Base-by-base conservation (phyloP, 768 basidiomycete genomes). In the Suillus alpinus region DNA sequence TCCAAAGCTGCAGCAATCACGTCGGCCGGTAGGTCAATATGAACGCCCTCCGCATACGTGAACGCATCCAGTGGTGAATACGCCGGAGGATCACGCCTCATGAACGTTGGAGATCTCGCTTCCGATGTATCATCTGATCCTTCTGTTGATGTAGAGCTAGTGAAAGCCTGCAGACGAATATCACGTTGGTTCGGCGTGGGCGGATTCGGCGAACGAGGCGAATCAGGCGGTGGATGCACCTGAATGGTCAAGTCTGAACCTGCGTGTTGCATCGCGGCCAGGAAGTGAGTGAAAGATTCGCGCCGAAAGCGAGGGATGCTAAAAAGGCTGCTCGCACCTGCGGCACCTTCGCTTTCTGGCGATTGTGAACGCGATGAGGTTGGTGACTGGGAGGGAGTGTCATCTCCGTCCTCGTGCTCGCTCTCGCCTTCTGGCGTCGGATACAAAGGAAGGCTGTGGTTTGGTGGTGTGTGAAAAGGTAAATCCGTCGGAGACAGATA, bases 31-130 rank as follows among this genome's bases (percentile, higher is more conserved):
- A 97, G 79, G 74, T 97, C 93, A 52, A 95, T 87, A 56, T 92
- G 91, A n/a, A 96, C 92, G 34, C 94, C 95, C 44, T 93, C 94
- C 56, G 86, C 79, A 68, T 93, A 92, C 29, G 86, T 82, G 66
- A 80, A 90, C n/a, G 91, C 87, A 69, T 94, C 92, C 68, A 94
- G 75, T n/a, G 92, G 92, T 6, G 92, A 92, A 75, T 94, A 94
- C 18, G 89, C 91, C 29, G 93, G 93, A 23, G 92, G 92, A 63
- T 90, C 88, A 59, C 84, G 81, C 66, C 86, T 80, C 61, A 77
- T 76, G 50, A 85, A 58, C 26, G 77, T 67, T 29, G 73, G 68
- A 59, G 65, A 64, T 31, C 36, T 39, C 36, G 73, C 62, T 65
- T 75, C 69, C 66, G 77, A 66, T 60, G 72, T 29, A 56, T 70